A percentile compares a stretch with the other conserved stretches of the same genome.
Conservation (phyloP, 208 protist species). For the Leishmania major region DNA sequence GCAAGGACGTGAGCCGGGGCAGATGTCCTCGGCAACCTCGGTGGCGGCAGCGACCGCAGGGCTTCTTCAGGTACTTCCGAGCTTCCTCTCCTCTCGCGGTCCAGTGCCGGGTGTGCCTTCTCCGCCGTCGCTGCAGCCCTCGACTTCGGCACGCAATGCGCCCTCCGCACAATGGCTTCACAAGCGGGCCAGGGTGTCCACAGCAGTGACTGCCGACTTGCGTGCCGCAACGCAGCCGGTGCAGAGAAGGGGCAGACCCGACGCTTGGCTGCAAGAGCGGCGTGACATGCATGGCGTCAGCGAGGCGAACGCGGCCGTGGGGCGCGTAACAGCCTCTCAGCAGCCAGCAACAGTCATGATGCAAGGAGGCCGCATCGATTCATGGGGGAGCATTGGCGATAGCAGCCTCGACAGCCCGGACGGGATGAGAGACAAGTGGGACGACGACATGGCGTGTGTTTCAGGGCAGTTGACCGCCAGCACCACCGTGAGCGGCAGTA, state of each 20-base stretch:
- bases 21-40: not conserved
- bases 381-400: slow-evolving; percentile 14
- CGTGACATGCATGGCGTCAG: not conserved
- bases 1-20: not conserved
- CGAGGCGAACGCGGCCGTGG: not conserved
- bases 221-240: not conserved
- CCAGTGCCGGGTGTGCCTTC: not conserved
- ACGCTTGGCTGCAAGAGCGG: not conserved
- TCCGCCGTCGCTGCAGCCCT: not conserved
- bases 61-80: slow-evolving; percentile 15
- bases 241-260: not conserved
- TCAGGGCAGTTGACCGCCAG: not conserved
- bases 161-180: not conserved
- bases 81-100: not conserved
- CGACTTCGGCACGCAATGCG: not conserved
- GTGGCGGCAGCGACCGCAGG: not conserved
- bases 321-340: not conserved
- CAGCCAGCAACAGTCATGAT: not conserved
- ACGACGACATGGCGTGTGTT: not conserved
- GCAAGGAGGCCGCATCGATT: slow-evolving; percentile 10
- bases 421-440: not conserved
- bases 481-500: not conserved
- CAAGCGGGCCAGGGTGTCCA: not conserved
- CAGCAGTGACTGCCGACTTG: not conserved
- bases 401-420: not conserved